These are phyloP conservation scores for Gardenia jasminoides DNA, from an alignment of 257 asterid species.

Conservation along the genomic window DNA sequence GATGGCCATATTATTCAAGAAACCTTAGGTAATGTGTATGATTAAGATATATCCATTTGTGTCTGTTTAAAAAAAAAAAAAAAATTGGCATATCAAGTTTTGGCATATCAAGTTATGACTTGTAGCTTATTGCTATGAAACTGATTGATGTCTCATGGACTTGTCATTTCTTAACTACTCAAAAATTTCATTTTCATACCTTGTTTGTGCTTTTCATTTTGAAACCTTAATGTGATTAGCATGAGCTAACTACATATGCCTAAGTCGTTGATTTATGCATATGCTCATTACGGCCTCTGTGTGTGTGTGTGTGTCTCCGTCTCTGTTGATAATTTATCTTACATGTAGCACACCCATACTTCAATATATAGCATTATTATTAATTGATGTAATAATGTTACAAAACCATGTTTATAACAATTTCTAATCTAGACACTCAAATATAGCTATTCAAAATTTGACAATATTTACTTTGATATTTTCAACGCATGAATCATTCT, in stretches of 20 bases:
- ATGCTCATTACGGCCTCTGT: too few relatives aligned
- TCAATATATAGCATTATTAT: background rate
- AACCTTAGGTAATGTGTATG: background rate
- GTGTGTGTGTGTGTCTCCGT: too few relatives aligned
- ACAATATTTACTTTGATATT: background rate
- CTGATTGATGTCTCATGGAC: background rate
- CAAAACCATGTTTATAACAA: background rate
- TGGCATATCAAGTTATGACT: too few relatives aligned
- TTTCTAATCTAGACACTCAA: background rate
- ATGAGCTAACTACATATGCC: conserved; percentile 12
- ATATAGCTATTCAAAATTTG: background rate
- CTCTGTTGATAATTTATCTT: too few relatives aligned
- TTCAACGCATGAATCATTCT: background rate
- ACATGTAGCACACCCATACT: too few relatives aligned
- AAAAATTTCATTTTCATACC: conserved; percentile 4
- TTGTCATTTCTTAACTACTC: conserved; percentile 15
- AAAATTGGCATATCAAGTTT: too few relatives aligned
- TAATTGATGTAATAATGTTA: background rate
- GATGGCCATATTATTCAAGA: background rate
- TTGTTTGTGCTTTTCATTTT: background rate
- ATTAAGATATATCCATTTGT: background rate
- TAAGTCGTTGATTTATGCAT: background rate
- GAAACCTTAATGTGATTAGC: background rate
- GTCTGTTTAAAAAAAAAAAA: too few relatives aligned
- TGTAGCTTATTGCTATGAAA: background rate